Conservation (phyloP, 2,329 filamentous ascomycete genomes). For the Ophiognomonia clavigignenti-juglandacearum region DNA sequence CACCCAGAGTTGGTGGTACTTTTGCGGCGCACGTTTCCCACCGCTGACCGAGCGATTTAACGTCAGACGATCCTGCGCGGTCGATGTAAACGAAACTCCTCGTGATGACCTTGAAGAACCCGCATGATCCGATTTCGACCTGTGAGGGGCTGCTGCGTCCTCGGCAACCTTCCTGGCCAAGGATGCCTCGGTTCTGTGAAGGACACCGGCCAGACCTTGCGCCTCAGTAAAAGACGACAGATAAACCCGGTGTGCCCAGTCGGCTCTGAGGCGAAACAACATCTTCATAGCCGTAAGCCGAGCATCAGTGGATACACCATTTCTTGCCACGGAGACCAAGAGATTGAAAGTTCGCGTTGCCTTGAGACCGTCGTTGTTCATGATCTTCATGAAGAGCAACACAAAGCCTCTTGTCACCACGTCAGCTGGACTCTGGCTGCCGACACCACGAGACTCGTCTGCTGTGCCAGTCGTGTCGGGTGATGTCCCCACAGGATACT, state of each 20-base stretch:
- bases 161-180: conserved; percentile 46
- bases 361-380: conserved; percentile 63
- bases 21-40: conserved; percentile 25
- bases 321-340: conserved; percentile 59
- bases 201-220: conserved; percentile 63
- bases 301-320: conserved; percentile 56
- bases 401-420: conserved; percentile 68
- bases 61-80: conserved; percentile 38
- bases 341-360: conserved; percentile 57
- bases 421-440: conserved; percentile 57
- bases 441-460: conserved; percentile 23
- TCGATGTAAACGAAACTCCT: conserved; percentile 44
- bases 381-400: conserved; percentile 68
- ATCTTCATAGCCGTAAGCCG: conserved; percentile 72
- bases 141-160: conserved; percentile 41
- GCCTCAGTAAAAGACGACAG: conserved; percentile 67
- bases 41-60: conserved; percentile 38
- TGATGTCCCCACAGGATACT: conserved; percentile 33
- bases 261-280: conserved; percentile 76
- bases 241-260: conserved; percentile 73
- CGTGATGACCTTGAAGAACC: conserved; percentile 38
- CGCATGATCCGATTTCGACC: conserved; percentile 41
- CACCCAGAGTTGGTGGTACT: conserved; percentile 52
- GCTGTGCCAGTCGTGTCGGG: conserved; percentile 21
- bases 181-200: conserved; percentile 60